Percentiles rank a stretch among this genome's conserved stretches.
phyloP scores from a whole-genome alignment of 345 rosid species.

The Moricandia moricandioides region DNA sequence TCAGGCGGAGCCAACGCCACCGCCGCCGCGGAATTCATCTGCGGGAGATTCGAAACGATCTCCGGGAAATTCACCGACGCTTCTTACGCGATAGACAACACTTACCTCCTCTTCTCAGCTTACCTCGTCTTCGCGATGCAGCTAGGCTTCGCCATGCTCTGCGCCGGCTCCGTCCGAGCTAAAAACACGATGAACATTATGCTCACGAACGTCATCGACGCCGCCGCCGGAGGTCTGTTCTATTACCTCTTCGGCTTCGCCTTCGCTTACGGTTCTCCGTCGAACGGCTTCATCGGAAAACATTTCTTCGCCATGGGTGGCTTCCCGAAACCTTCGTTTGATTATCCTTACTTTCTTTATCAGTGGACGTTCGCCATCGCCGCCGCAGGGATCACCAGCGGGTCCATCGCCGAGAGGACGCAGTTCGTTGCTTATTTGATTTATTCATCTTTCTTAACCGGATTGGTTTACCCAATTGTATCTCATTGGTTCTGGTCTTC shows the following conservation, averaged over 20 bases:
- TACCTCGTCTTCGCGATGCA: constrained; percentile 48
- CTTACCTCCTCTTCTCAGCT: constrained; percentile 47
- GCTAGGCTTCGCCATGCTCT: constrained; percentile 48
- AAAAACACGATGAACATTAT: constrained; percentile 43
- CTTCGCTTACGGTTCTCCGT: constrained; percentile 34
- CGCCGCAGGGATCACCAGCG: constrained; percentile 56
- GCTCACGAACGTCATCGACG: constrained; percentile 45
- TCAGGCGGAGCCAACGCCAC: constrained; percentile 27
- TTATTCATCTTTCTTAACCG: constrained; percentile 62
- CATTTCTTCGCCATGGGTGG: constrained; percentile 32
- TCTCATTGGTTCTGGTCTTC: constrained; percentile 68
- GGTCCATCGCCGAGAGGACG: constrained; percentile 72
- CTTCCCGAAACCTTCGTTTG: constrained; percentile 30
- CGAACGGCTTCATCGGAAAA: constrained; percentile 36
- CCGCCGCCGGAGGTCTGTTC: constrained; percentile 39
- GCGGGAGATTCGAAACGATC: constrained; percentile 28
- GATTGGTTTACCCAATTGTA: constrained; percentile 59
- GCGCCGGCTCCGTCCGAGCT: constrained; percentile 50
- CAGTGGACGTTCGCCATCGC: constrained; percentile 69
- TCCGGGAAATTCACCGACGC: constrained; percentile 36
- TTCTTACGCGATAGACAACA: constrained; percentile 43
- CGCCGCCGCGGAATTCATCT: constrained; percentile 35
- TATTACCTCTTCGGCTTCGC: constrained; percentile 41
- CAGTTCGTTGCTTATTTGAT: constrained; percentile 66
- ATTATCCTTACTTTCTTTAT: constrained; percentile 56